Conservation (phyloP, 306 rosid species). For the Cicer arietinum region DNA sequence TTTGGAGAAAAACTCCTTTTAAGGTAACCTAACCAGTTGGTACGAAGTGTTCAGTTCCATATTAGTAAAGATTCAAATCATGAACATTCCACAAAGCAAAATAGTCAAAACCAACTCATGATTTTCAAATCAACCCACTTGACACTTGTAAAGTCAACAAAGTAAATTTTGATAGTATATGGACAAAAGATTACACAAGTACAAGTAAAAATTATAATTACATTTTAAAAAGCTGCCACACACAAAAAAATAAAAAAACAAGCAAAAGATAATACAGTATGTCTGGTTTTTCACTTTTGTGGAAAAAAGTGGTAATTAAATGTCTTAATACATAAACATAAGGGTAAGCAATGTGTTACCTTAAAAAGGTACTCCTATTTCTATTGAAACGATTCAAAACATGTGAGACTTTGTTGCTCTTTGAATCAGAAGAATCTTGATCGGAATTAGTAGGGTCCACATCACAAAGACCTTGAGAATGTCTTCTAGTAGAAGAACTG, state of each 20-base stretch:
- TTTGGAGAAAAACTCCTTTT: not conserved
- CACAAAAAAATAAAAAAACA: slow-evolving; percentile 18
- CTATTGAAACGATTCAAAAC: slow-evolving; percentile 54
- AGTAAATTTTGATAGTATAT: slow-evolving; percentile 26
- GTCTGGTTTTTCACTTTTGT: not conserved
- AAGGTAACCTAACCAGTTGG: not conserved
- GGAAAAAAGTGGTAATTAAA: slow-evolving; percentile 21
- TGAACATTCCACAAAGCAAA: slow-evolving; percentile 32
- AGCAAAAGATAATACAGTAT: not conserved
- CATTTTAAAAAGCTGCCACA: slow-evolving; percentile 46
- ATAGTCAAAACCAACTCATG: slow-evolving; percentile 43
- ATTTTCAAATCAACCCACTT: slow-evolving; percentile 44
- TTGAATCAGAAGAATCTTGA: slow-evolving; percentile 51
- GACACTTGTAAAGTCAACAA: slow-evolving; percentile 35
- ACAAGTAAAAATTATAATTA: slow-evolving; percentile 50
- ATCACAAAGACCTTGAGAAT: slow-evolving; percentile 56
- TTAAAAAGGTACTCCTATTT: slow-evolving; percentile 54
- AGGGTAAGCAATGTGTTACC: slow-evolving; percentile 56
- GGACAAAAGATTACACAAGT: slow-evolving; percentile 42
- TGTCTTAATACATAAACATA: slow-evolving; percentile 4
- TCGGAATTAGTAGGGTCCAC: slow-evolving; percentile 59
- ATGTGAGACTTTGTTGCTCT: slow-evolving; percentile 42
- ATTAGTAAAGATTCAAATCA: slow-evolving; percentile 32
- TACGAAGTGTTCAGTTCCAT: slow-evolving; percentile 1
- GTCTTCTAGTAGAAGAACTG: slow-evolving; percentile 44